Conservation (phyloP, 2,329 filamentous ascomycete species). For the Colletotrichum tanaceti region DNA sequence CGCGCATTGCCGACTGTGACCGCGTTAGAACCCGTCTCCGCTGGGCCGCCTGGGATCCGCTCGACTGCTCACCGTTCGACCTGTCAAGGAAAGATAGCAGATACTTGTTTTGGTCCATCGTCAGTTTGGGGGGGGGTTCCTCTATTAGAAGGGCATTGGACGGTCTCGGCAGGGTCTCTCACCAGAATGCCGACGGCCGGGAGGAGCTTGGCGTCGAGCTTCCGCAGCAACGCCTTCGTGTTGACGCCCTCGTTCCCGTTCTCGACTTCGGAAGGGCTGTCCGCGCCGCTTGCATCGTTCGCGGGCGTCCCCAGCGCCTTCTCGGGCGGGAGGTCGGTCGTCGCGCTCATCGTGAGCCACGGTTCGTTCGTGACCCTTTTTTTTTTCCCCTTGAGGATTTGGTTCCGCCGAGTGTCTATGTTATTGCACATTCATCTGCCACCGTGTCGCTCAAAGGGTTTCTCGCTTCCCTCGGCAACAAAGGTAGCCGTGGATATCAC, state of each 20-base stretch:
- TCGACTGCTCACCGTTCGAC: slow-evolving; percentile 61
- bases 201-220: slow-evolving; percentile 63
- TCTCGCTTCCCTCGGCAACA: neutral
- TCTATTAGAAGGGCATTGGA: too few relatives aligned
- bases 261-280: slow-evolving; percentile 31
- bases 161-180: neutral
- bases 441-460: too few relatives aligned
- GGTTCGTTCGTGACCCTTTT: neutral
- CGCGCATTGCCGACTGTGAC: slow-evolving; percentile 66
- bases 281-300: slow-evolving; percentile 21
- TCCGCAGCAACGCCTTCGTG: slow-evolving; percentile 69
- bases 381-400: neutral
- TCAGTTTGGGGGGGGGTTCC: neutral
- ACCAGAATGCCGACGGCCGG: slow-evolving; percentile 63
- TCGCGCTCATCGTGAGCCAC: slow-evolving; percentile 28
- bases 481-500: neutral
- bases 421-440: too few relatives aligned
- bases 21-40: slow-evolving; percentile 21
- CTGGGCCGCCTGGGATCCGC: slow-evolving; percentile 41
- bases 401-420: too few relatives aligned
- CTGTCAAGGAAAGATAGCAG: slow-evolving; percentile 68
- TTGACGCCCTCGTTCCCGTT: slow-evolving; percentile 52
- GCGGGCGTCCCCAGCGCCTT: slow-evolving; percentile 23
- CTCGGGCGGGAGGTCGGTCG: slow-evolving; percentile 18
- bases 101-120: slow-evolving; percentile 50